Evolutionary conservation across 2,329 filamentous ascomycete species (phyloP).

Genomic region (Sporothrix humicola): DNA sequence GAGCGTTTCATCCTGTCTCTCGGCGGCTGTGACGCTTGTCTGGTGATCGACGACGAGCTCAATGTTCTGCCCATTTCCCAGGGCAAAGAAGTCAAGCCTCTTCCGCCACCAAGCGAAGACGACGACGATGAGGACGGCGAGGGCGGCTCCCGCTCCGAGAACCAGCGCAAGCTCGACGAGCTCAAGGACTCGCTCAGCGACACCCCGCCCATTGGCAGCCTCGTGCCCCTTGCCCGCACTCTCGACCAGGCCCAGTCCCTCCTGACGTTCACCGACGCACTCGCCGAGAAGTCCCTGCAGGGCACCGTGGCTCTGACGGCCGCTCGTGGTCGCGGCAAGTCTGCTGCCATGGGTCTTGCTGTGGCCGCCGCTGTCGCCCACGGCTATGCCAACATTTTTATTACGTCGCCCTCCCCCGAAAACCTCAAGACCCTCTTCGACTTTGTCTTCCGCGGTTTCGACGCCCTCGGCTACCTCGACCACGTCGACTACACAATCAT

Average conservation of each 20-base stretch:
- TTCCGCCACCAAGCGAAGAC: constrained; percentile 77
- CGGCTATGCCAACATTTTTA: constrained; percentile 99
- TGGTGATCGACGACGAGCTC: constrained; percentile 96
- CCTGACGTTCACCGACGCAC: constrained; percentile 95
- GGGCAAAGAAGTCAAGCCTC: constrained; percentile 82
- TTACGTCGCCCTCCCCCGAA: constrained; percentile 95
- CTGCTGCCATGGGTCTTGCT: constrained; percentile 90
- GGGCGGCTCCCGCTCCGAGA: constrained; percentile 65
- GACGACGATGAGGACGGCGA: constrained; percentile 68
- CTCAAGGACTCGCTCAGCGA: constrained; percentile 89
- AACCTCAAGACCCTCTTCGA: constrained; percentile 99
- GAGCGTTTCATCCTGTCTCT: constrained; percentile 95
- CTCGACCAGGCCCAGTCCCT: constrained; percentile 96
- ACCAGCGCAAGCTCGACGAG: constrained; percentile 77
- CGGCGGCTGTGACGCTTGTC: constrained; percentile 90
- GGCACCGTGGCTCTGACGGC: constrained; percentile 94
- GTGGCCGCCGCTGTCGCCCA: constrained; percentile 93
- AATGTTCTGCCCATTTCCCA: constrained; percentile 97
- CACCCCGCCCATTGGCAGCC: constrained; percentile 80
- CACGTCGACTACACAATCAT: constrained; percentile 98
- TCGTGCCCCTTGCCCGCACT: constrained; percentile 85
- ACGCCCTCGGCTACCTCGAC: constrained; percentile 89
- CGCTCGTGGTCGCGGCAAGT: constrained; percentile 94
- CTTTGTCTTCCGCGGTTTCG: constrained; percentile 98
- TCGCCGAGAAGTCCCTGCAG: constrained; percentile 91